Evolutionary conservation across 495 filamentous ascomycete genomes (phyloP).

Genomic region (Aspergillus biplanus): DNA sequence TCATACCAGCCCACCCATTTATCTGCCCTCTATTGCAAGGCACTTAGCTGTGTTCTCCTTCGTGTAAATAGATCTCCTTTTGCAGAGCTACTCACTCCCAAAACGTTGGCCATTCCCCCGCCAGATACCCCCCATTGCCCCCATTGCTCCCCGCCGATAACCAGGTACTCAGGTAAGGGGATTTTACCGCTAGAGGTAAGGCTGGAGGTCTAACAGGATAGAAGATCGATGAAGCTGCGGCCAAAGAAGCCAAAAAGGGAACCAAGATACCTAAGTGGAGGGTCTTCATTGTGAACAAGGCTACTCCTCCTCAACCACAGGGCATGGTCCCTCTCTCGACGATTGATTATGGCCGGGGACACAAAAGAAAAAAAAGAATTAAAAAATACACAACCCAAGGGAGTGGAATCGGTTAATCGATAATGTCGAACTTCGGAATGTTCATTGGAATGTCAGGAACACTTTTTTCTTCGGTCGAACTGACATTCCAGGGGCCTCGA

Average conservation of each 20-base stretch:
- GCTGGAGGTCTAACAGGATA: conserved; percentile 59
- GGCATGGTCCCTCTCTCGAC: conserved; percentile 25
- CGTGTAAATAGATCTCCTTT: not conserved
- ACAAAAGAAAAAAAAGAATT: conserved; percentile 16
- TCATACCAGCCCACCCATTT: conserved; percentile 58
- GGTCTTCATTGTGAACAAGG: conserved; percentile 34
- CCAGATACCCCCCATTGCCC: conserved; percentile 61
- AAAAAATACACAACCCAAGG: conserved; percentile 17
- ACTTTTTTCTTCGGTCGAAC: conserved; percentile 36
- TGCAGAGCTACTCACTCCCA: conserved; percentile 50
- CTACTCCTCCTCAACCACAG: conserved; percentile 25
- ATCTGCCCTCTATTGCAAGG: conserved; percentile 45
- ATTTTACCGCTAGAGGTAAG: conserved; percentile 60
- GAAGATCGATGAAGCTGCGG: conserved; percentile 49
- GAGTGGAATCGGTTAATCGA: conserved; percentile 7
- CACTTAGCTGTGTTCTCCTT: not conserved
- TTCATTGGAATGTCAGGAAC: conserved; percentile 39
- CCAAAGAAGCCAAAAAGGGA: conserved; percentile 29
- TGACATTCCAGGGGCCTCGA: conserved; percentile 22
- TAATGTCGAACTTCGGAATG: conserved; percentile 31
- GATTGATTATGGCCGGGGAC: not conserved
- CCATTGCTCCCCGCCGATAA: conserved; percentile 53
- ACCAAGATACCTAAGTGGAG: conserved; percentile 31
- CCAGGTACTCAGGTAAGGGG: conserved; percentile 63
- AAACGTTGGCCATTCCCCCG: conserved; percentile 60